These are phyloP conservation scores for Rhodocollybia butyracea DNA, from an alignment of 768 basidiomycete genomes.

Conservation along the genomic window DNA sequence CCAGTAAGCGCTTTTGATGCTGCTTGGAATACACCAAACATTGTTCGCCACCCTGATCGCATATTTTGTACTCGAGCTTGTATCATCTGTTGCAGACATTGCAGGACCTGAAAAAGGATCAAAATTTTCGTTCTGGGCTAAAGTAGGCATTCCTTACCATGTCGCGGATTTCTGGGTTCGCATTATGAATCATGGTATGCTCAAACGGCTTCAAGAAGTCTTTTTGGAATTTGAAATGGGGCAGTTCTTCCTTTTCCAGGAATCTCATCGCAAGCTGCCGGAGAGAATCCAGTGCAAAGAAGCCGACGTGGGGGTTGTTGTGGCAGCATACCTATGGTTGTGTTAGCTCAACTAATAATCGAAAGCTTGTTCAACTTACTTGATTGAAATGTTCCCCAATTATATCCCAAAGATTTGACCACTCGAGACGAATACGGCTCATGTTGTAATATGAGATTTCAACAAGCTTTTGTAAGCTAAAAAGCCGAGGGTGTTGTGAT, in stretches of 20 bases:
- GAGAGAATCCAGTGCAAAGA: slow-evolving; percentile 95
- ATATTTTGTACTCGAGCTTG: slow-evolving; percentile 93
- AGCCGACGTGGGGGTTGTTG: slow-evolving; percentile 92
- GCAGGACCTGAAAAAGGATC: slow-evolving; percentile 63
- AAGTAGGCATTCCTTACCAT: slow-evolving; percentile 56
- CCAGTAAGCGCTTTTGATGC: slow-evolving; percentile 91
- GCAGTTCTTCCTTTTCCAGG: slow-evolving; percentile 95
- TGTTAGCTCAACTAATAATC: slow-evolving; percentile 7
- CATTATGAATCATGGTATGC: slow-evolving; percentile 95
- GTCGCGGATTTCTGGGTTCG: slow-evolving; percentile 93
- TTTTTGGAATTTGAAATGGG: slow-evolving; percentile 99
- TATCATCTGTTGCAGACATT: slow-evolving; percentile 99
- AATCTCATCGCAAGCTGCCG: slow-evolving; percentile 98
- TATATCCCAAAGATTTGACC: slow-evolving; percentile 98
- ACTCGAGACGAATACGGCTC: slow-evolving; percentile 95
- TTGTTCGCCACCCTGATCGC: slow-evolving; percentile 97
- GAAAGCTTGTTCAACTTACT: slow-evolving; percentile 38
- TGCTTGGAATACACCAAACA: slow-evolving; percentile 98
- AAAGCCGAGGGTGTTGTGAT: slow-evolving; percentile 90
- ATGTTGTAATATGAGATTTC: slow-evolving; percentile 99
- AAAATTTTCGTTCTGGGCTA: slow-evolving; percentile 4
- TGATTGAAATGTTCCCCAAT: slow-evolving; percentile 98
- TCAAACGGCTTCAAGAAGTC: slow-evolving; percentile 98
- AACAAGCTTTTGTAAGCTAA: slow-evolving; percentile 96
- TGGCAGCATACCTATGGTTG: slow-evolving; percentile 88